Conservation (phyloP, 441 rosid species). For the Populus hybrid region DNA sequence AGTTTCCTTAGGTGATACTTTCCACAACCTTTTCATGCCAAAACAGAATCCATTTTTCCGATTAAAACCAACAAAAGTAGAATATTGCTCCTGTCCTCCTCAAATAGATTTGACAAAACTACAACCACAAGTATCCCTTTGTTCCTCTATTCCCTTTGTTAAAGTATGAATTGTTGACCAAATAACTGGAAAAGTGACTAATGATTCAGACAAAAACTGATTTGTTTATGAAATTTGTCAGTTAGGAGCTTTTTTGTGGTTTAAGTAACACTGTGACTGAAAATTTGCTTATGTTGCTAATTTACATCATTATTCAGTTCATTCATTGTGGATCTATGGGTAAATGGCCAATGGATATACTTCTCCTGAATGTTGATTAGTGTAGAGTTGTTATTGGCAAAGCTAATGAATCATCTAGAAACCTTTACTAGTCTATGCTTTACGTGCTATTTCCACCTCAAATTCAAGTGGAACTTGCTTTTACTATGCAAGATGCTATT, state of each 20-base stretch:
- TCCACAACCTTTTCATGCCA: too few species aligned
- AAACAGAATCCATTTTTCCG: too few species aligned
- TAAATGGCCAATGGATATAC: neutral
- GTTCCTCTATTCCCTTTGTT: too few species aligned
- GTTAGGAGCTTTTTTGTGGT: neutral
- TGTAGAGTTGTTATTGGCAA: slow-evolving; percentile 1
- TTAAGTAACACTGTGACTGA: neutral
- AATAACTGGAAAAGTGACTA: neutral
- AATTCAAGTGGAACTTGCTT: neutral
- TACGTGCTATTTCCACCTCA: neutral
- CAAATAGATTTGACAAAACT: too few species aligned
- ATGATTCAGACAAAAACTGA: neutral
- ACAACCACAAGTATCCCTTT: too few species aligned
- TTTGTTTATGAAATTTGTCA: neutral
- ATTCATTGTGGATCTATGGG: neutral
- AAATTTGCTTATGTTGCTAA: neutral
- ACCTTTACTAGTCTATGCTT: neutral
- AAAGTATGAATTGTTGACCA: neutral
- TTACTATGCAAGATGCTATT: too few species aligned
- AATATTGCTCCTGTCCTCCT: too few species aligned
- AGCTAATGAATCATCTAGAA: neutral
- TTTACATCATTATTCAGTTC: neutral
- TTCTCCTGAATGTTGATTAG: neutral
- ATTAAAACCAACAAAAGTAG: too few species aligned
- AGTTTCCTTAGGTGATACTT: too few species aligned